Evolutionary conservation across 2,329 filamentous ascomycete genomes (phyloP).

Genomic region (Xylariaceae sp.): DNA sequence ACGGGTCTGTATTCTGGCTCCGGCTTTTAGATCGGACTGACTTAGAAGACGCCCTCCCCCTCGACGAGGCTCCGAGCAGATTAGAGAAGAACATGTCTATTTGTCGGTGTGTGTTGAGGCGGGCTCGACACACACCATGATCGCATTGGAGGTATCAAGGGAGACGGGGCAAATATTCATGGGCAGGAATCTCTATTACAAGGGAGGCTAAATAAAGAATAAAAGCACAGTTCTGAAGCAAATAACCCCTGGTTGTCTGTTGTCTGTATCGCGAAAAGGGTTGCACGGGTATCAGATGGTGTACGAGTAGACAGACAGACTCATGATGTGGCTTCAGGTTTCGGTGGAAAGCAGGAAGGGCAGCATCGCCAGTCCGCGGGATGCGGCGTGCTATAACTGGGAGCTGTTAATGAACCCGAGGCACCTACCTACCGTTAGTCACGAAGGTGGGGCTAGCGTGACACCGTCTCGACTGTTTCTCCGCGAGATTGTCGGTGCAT

Average conservation of each 20-base stretch:
- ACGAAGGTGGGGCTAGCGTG: not conserved
- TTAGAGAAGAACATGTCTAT: constrained; percentile 28
- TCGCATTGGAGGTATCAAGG: constrained; percentile 5
- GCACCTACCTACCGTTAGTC: not conserved
- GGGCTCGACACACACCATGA: constrained; percentile 19
- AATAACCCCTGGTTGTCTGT: not conserved
- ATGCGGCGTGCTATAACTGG: constrained; percentile 4
- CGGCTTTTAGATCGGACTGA: constrained; percentile 17
- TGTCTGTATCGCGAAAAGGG: not conserved
- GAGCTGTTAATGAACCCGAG: not conserved
- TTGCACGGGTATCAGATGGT: too few relatives aligned
- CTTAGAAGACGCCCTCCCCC: constrained; percentile 20
- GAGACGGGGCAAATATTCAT: not conserved
- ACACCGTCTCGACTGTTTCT: not conserved
- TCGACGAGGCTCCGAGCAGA: constrained; percentile 23
- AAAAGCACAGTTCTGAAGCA: not conserved
- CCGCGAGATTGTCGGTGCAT: not conserved
- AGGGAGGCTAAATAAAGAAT: not conserved
- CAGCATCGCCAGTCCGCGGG: constrained; percentile 8
- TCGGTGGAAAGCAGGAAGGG: not conserved
- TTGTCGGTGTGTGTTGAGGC: constrained; percentile 15
- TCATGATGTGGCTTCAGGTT: too few relatives aligned
- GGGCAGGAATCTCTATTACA: not conserved
- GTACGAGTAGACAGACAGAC: too few relatives aligned
- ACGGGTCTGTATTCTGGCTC: constrained; percentile 18